phyloP scores from a whole-genome alignment of 441 rosid genomes.

The Aleurites moluccanus region DNA sequence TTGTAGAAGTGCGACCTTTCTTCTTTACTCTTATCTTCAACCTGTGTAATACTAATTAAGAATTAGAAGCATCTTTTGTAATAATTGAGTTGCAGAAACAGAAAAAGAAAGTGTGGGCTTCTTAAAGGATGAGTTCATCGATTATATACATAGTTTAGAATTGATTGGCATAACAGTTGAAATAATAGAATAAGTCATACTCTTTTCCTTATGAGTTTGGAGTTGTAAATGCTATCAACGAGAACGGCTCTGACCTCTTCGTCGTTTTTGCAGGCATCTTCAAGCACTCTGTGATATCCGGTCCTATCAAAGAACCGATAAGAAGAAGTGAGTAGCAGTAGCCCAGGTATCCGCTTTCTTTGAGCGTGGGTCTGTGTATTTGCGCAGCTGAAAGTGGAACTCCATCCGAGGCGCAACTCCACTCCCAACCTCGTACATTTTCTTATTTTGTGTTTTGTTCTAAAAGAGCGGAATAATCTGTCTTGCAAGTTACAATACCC shows the following conservation, averaged over 20 bases:
- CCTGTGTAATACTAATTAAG: constrained; percentile 30
- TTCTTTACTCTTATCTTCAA: constrained; percentile 75
- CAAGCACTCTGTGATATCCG: constrained; percentile 72
- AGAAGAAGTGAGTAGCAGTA: background rate
- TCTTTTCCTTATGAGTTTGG: constrained; percentile 86
- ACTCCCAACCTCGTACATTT: constrained; percentile 9
- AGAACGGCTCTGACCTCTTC: constrained; percentile 86
- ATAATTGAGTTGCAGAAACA: background rate
- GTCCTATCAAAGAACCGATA: too few species aligned
- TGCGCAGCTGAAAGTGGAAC: background rate
- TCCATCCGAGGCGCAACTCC: constrained; percentile 4
- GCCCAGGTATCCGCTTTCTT: background rate
- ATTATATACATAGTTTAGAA: background rate
- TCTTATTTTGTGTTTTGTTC: background rate
- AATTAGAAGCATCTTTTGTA: background rate
- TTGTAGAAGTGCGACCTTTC: constrained; percentile 76
- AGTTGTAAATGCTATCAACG: constrained; percentile 88
- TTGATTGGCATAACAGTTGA: background rate
- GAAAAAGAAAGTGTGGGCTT: too few species aligned
- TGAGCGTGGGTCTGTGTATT: background rate
- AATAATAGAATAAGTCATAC: constrained; percentile 25
- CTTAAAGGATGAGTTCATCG: background rate
- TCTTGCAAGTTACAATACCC: too few species aligned
- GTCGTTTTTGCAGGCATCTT: constrained; percentile 78
- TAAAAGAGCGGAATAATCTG: too few species aligned